A percentile compares a stretch with the other conserved stretches of the same genome.
Conservation (phyloP, 1,284 basidiomycete genomes). For the Amylostereum areolatum region DNA sequence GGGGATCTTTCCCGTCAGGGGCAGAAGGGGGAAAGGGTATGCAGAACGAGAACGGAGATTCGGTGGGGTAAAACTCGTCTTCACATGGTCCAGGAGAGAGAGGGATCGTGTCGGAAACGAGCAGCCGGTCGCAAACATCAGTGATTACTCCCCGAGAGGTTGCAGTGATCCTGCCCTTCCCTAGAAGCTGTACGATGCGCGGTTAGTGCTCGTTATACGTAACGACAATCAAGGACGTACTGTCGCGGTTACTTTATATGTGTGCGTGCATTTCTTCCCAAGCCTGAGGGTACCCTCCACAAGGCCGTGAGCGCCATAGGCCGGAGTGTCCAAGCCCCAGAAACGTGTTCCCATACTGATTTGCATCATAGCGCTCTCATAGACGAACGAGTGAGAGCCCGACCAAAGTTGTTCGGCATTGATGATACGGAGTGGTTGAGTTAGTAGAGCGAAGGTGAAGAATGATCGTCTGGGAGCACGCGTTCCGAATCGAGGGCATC, state of each 20-base stretch:
- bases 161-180: constrained; percentile 28
- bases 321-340: constrained; percentile 33
- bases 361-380: constrained; percentile 31
- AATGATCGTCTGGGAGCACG: not conserved
- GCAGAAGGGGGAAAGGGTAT: constrained; percentile 33
- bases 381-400: constrained; percentile 27
- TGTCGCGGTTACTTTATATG: constrained; percentile 31
- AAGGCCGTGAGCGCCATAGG: constrained; percentile 34
- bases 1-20: constrained; percentile 18
- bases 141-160: constrained; percentile 24
- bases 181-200: constrained; percentile 28
- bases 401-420: constrained; percentile 1
- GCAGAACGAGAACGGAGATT: constrained; percentile 29
- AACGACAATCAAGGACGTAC: constrained; percentile 16
- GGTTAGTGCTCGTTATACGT: not conserved
- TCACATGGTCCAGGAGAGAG: constrained; percentile 21
- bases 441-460: not conserved
- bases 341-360: constrained; percentile 35
- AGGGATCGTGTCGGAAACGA: constrained; percentile 26
- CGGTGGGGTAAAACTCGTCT: constrained; percentile 18
- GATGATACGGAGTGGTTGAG: not conserved
- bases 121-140: constrained; percentile 13
- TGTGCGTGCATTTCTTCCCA: constrained; percentile 26
- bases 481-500: constrained; percentile 1
- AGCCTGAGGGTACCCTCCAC: constrained; percentile 36